A percentile compares a stretch with the other conserved stretches of the same genome.
Evolutionary conservation across 495 filamentous ascomycete species (phyloP).

Genomic region (Tuber microsphaerosporum): DNA sequence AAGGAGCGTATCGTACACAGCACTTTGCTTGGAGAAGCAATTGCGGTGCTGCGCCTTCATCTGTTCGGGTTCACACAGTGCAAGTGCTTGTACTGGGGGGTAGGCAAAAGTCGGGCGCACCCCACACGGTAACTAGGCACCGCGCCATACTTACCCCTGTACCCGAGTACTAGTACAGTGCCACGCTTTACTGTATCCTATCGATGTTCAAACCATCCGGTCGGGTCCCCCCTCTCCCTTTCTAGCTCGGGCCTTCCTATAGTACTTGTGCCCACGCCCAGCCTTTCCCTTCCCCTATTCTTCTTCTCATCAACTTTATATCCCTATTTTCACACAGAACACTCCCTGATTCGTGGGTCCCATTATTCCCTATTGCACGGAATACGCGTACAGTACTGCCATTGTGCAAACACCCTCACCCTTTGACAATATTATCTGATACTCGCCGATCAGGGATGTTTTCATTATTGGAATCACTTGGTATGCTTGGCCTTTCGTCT

Average conservation of each 20-base stretch:
- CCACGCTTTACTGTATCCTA: too few species aligned
- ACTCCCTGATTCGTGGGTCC: neutral
- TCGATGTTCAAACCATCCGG: neutral
- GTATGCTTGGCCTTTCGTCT: neutral
- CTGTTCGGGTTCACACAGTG: too few species aligned
- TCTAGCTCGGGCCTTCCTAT: too few species aligned
- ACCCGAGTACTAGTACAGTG: too few species aligned
- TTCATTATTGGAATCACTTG: neutral
- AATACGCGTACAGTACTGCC: neutral
- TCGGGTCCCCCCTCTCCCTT: neutral
- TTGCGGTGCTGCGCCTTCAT: neutral
- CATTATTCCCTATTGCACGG: neutral
- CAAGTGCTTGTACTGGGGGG: neutral
- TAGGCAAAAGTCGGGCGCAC: too few species aligned
- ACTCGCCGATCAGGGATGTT: neutral
- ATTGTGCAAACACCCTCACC: neutral
- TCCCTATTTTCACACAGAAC: neutral
- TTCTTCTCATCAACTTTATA: neutral
- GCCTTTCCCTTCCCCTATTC: neutral
- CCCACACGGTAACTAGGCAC: too few species aligned
- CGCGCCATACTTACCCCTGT: too few species aligned
- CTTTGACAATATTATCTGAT: neutral
- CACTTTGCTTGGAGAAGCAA: neutral
- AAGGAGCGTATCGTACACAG: too few species aligned
- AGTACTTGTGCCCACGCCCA: too few species aligned